Evolutionary conservation across 768 basidiomycete species (phyloP).

Genomic region (Rhizopogon sp.): DNA sequence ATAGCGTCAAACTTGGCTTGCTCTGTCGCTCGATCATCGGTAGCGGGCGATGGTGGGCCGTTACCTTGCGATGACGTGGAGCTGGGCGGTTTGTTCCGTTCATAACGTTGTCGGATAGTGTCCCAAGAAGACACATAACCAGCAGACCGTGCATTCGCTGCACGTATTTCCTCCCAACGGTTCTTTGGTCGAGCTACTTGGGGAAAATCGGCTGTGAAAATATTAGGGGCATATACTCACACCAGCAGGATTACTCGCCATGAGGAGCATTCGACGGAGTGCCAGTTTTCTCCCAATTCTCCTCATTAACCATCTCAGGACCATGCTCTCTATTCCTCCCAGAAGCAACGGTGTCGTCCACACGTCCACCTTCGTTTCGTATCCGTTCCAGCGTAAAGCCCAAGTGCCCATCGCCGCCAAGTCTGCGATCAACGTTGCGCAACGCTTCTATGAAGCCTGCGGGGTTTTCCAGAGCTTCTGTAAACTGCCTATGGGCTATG

Average conservation of each 20-base stretch:
- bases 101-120: slow-evolving; percentile 53
- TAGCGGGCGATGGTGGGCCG: slow-evolving; percentile 8
- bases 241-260: neutral
- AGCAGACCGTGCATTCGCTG: slow-evolving; percentile 38
- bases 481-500: slow-evolving; percentile 23
- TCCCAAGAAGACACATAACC: slow-evolving; percentile 61
- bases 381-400: slow-evolving; percentile 21
- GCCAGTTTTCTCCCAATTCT: slow-evolving; percentile 8
- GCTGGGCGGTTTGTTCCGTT: slow-evolving; percentile 25
- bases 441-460: slow-evolving; percentile 25
- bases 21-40: slow-evolving; percentile 34
- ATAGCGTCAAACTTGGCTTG: slow-evolving; percentile 58
- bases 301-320: slow-evolving; percentile 9
- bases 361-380: slow-evolving; percentile 6
- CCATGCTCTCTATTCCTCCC: slow-evolving; percentile 9
- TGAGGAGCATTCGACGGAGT: slow-evolving; percentile 1
- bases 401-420: slow-evolving; percentile 26
- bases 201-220: neutral
- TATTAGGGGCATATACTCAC: neutral
- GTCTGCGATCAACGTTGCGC: slow-evolving; percentile 24
- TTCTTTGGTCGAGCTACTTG: slow-evolving; percentile 17
- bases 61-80: slow-evolving; percentile 4
- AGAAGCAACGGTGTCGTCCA: neutral
- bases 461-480: slow-evolving; percentile 26
- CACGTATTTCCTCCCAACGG: slow-evolving; percentile 67